A percentile compares a stretch with the other conserved stretches of the same genome.
Conservation (phyloP, 257 asterid genomes). For the Rehmannia glutinosa region DNA sequence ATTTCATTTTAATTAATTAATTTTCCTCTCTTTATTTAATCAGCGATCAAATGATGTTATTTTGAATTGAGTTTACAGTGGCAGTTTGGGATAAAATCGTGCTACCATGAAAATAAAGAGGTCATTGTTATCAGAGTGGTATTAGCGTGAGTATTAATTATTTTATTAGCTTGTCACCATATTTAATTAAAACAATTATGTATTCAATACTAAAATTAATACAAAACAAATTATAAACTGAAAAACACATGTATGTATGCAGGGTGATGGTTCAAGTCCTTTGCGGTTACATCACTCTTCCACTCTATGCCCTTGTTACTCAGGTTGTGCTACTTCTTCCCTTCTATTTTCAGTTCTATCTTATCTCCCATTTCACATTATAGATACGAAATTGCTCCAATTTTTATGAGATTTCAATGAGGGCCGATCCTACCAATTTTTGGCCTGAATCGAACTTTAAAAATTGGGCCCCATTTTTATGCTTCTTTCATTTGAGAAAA, state of each 20-base stretch:
- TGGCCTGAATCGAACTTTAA: too few relatives aligned
- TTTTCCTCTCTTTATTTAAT: neutral
- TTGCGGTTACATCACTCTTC: slow-evolving; percentile 92
- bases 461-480: too few relatives aligned
- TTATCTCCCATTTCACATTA: too few relatives aligned
- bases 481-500: too few relatives aligned
- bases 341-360: neutral
- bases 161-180: neutral
- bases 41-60: neutral
- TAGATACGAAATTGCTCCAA: too few relatives aligned
- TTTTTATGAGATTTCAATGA: too few relatives aligned
- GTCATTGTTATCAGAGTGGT: slow-evolving; percentile 70
- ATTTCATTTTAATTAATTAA: neutral
- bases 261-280: slow-evolving; percentile 73
- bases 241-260: neutral
- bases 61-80: slow-evolving; percentile 34
- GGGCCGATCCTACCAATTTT: too few relatives aligned
- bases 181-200: neutral
- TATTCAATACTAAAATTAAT: neutral
- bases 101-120: slow-evolving; percentile 75
- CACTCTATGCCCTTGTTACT: slow-evolving; percentile 91
- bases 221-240: too few relatives aligned
- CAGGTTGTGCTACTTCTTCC: slow-evolving; percentile 46
- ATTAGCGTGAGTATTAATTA: slow-evolving; percentile 64
- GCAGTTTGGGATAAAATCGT: slow-evolving; percentile 73